These are phyloP conservation scores for Hericium alpestre DNA, from an alignment of 768 basidiomycete species.

Conservation along the genomic window DNA sequence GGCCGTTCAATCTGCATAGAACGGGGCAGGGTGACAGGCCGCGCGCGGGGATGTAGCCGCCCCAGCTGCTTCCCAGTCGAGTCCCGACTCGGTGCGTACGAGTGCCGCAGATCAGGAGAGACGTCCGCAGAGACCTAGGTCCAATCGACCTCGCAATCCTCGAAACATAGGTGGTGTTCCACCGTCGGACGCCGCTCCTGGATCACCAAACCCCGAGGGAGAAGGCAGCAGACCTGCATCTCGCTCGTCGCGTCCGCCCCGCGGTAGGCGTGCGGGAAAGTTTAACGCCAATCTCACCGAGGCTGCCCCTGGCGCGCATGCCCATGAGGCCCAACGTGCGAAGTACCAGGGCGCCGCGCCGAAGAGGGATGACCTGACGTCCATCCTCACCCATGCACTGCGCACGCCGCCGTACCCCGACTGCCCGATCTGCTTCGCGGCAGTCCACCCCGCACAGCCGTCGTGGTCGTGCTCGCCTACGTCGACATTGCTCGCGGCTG, in stretches of 20 bases:
- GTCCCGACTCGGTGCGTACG: no score
- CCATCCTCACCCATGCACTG: conserved; percentile 55
- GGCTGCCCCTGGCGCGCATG: neutral
- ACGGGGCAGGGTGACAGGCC: no score
- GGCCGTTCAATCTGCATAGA: no score
- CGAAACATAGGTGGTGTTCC: no score
- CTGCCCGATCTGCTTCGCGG: conserved; percentile 75
- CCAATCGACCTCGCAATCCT: no score
- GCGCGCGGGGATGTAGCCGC: no score
- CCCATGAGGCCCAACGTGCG: neutral
- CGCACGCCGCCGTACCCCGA: conserved; percentile 65
- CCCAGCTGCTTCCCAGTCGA: no score
- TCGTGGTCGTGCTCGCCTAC: conserved; percentile 84
- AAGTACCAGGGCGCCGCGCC: conserved; percentile 3
- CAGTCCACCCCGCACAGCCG: conserved; percentile 66
- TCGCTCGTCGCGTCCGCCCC: neutral
- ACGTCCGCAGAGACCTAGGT: no score
- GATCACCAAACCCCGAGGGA: neutral
- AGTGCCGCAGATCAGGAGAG: no score
- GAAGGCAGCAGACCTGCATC: neutral
- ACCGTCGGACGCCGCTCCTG: no score
- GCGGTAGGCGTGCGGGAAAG: conserved; percentile 1
- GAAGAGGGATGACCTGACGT: conserved; percentile 58
- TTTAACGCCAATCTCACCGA: conserved; percentile 5
- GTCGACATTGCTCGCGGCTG: conserved; percentile 20